Conservation (phyloP, 1,139 yeast species). For the Torulaspora globosa region DNA sequence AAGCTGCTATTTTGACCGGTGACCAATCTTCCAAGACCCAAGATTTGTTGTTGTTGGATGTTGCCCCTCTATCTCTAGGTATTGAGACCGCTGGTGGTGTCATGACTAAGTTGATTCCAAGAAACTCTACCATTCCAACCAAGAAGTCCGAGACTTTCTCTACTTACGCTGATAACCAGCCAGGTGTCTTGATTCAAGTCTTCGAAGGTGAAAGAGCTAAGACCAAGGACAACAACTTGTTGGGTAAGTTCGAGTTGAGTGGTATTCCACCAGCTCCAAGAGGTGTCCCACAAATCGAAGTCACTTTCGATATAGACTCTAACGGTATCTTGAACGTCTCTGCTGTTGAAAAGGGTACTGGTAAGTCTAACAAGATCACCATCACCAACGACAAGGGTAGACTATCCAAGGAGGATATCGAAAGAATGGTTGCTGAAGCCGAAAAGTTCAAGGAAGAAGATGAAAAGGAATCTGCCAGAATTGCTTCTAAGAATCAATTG, state of each 20-base stretch:
- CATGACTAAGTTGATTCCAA: slow-evolving; percentile 84
- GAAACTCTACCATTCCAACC: slow-evolving; percentile 91
- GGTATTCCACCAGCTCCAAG: slow-evolving; percentile 96
- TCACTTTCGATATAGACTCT: slow-evolving; percentile 87
- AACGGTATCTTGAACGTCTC: slow-evolving; percentile 92
- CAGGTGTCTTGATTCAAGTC: slow-evolving; percentile 89
- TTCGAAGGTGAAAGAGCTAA: slow-evolving; percentile 93
- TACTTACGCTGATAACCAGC: slow-evolving; percentile 90
- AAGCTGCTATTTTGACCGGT: slow-evolving; percentile 93
- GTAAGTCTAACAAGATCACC: slow-evolving; percentile 75
- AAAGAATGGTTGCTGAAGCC: slow-evolving; percentile 91
- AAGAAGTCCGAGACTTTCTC: slow-evolving; percentile 90
- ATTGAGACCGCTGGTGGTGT: slow-evolving; percentile 96
- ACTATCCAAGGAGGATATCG: slow-evolving; percentile 89
- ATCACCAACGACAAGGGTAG: slow-evolving; percentile 95
- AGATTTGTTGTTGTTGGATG: slow-evolving; percentile 82
- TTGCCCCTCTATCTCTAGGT: slow-evolving; percentile 84
- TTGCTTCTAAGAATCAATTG: slow-evolving; percentile 80
- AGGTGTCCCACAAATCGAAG: slow-evolving; percentile 94
- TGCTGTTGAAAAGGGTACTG: slow-evolving; percentile 88
- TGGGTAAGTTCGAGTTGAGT: slow-evolving; percentile 87
- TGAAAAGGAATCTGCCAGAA: slow-evolving; percentile 76
- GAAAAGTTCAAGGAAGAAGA: slow-evolving; percentile 83
- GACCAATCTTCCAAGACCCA: slow-evolving; percentile 63
- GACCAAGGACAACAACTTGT: slow-evolving; percentile 89